Conservation (phyloP, 495 filamentous ascomycete species). For the Penicillium samsonianum region DNA sequence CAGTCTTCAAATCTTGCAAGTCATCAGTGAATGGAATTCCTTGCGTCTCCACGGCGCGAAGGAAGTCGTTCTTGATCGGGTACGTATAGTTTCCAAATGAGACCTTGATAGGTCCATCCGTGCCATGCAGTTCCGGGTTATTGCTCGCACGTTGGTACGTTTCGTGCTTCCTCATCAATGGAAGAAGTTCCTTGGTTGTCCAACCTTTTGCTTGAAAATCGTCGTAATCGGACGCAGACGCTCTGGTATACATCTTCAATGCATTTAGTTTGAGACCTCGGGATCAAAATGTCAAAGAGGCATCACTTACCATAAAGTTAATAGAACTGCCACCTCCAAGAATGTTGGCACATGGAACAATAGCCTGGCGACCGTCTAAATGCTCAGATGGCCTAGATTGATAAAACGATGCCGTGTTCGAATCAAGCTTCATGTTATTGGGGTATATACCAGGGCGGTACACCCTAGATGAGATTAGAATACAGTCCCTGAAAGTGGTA, state of each 20-base stretch:
- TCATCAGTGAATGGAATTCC: conserved; percentile 73
- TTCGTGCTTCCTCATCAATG: conserved; percentile 82
- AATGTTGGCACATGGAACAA: conserved; percentile 79
- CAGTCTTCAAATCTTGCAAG: conserved; percentile 66
- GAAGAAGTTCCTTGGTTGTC: conserved; percentile 75
- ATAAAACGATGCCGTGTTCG: conserved; percentile 85
- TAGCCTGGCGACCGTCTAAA: conserved; percentile 67
- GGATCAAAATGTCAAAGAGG: not conserved
- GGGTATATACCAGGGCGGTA: conserved; percentile 79
- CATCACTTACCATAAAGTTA: conserved; percentile 69
- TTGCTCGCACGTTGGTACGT: conserved; percentile 78
- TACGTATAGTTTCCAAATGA: conserved; percentile 79
- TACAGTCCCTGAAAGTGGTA: not conserved
- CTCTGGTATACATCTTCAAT: conserved; percentile 76
- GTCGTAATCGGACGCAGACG: conserved; percentile 81
- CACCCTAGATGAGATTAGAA: conserved; percentile 44
- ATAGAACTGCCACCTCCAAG: conserved; percentile 78
- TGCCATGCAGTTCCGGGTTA: conserved; percentile 75
- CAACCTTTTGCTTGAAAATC: conserved; percentile 82
- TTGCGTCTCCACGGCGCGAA: conserved; percentile 75
- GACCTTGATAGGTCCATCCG: conserved; percentile 81
- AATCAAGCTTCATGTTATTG: conserved; percentile 79
- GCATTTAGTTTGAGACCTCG: not conserved
- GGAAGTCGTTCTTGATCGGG: conserved; percentile 75
- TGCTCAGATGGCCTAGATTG: conserved; percentile 73